Evolutionary conservation across 768 basidiomycete genomes (phyloP), one percentile per base, ranked within the genome.

Genomic region (Leucosporidium scottii): DNA sequence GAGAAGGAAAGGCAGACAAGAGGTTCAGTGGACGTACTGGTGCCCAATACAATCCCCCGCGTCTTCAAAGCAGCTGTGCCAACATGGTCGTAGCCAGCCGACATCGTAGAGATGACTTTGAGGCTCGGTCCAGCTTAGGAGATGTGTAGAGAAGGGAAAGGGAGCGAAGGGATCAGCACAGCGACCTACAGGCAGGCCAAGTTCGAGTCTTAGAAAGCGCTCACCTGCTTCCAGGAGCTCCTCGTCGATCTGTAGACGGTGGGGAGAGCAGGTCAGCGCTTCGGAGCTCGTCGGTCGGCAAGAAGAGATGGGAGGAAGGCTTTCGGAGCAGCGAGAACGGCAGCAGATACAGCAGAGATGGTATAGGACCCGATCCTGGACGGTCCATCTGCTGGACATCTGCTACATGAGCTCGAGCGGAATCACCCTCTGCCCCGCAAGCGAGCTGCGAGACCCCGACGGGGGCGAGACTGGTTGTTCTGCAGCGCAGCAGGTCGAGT

Each of bases 81-180:
- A 49, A 91, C 82, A 70, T 98, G 96, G 62, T 99, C 94, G 72
- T 87, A 89, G 56, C 91, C 91, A 25, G 93, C 91, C 23, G 90
- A 91, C 86, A 94, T 89, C 0, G 93, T 96, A 1, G 93, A 94
- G 4, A 96, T 84, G n/a, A 90, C 86, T 54, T 84, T 84, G 13
- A 99, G 82, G 59, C 77, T 81, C 0, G 87, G 81, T 5, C 92
- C 91, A 70, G 91, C 91, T 87, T 72, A 3, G 55, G 57, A 4
- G 20, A 10, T 20, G 20, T 23, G 25, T 28, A 27, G 59, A 27
- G 27, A 47, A 31, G 23, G 8, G 49, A 56, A 25, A 2, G 25
- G 27, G 31, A 36, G 15, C 21, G 51, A 51, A 25, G 25, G 2
- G 18, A 66, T 48, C 27, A 60, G 59, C 44, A 34, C 17, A n/a